Conservation (phyloP, 2,329 filamentous ascomycete genomes). For the Tolypocladium amazonense region DNA sequence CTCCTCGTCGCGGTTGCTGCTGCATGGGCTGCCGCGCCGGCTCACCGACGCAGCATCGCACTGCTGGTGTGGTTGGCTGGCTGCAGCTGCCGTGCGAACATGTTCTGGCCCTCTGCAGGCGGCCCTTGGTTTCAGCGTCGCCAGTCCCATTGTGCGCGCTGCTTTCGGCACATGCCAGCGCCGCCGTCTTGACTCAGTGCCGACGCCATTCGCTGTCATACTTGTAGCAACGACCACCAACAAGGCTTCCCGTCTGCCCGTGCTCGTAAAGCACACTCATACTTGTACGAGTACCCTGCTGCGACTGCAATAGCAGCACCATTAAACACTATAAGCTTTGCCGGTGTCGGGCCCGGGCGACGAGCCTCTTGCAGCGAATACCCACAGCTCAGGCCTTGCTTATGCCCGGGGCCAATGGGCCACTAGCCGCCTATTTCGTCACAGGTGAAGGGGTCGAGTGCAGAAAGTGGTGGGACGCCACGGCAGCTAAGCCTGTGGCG, state of each 20-base stretch:
- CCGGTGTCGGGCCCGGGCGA: slow-evolving; percentile 1
- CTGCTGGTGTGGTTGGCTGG: not conserved
- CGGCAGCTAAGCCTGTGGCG: not conserved
- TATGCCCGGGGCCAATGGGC: not conserved
- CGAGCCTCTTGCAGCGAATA: not conserved
- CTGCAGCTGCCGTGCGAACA: not conserved
- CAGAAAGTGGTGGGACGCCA: not conserved
- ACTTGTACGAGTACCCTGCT: too few relatives aligned
- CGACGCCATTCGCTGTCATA: not conserved
- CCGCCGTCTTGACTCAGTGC: not conserved
- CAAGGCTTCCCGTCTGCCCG: too few relatives aligned
- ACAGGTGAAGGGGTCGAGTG: not conserved
- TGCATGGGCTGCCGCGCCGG: not conserved
- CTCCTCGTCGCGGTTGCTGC: not conserved
- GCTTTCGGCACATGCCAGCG: not conserved
- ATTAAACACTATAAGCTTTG: not conserved
- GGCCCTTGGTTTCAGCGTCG: not conserved
- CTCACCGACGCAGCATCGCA: slow-evolving; percentile 2
- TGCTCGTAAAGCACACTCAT: too few relatives aligned
- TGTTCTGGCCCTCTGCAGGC: not conserved
- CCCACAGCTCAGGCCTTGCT: not conserved
- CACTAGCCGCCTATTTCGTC: not conserved
- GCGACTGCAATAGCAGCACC: too few relatives aligned
- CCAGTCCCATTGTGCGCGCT: not conserved
- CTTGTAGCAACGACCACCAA: too few relatives aligned